Evolutionary conservation across 2,329 filamentous ascomycete genomes (phyloP).

Genomic region (Trichoderma atrobrunneum): DNA sequence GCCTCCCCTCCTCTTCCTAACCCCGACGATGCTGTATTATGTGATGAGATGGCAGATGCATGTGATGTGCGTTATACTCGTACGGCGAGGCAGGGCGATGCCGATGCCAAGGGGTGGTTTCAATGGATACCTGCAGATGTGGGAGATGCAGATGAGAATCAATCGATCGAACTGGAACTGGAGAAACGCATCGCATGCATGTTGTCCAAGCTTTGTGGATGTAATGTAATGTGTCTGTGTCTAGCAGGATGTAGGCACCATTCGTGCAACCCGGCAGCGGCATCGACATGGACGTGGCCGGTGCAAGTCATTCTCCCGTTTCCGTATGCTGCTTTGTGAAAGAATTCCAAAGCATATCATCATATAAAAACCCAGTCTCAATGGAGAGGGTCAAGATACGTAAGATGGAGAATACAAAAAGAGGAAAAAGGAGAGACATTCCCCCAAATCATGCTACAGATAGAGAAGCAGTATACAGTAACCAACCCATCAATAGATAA

Average conservation of each 20-base stretch:
- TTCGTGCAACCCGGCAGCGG: background rate
- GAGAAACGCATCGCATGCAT: background rate
- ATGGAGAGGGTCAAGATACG: background rate
- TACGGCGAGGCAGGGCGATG: background rate
- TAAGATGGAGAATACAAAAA: background rate
- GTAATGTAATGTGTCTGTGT: background rate
- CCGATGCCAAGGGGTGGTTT: background rate
- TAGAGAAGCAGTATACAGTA: background rate
- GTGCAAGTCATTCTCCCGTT: background rate
- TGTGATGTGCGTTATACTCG: background rate
- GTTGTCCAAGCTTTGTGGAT: background rate
- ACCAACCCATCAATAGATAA: background rate
- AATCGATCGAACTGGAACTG: slow-evolving; percentile 7
- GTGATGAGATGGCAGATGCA: background rate
- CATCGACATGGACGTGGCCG: too few relatives aligned
- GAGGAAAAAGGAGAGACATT: background rate
- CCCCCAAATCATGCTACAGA: background rate
- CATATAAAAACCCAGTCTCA: background rate
- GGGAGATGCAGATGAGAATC: background rate
- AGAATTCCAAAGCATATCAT: background rate
- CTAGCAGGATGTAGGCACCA: background rate
- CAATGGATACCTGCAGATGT: background rate
- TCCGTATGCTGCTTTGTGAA: background rate
- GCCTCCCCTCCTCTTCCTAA: background rate
- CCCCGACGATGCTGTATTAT: background rate